phyloP scores from a whole-genome alignment of 192 early-diverging fungal species.

The Entophlyctis luteolus region DNA sequence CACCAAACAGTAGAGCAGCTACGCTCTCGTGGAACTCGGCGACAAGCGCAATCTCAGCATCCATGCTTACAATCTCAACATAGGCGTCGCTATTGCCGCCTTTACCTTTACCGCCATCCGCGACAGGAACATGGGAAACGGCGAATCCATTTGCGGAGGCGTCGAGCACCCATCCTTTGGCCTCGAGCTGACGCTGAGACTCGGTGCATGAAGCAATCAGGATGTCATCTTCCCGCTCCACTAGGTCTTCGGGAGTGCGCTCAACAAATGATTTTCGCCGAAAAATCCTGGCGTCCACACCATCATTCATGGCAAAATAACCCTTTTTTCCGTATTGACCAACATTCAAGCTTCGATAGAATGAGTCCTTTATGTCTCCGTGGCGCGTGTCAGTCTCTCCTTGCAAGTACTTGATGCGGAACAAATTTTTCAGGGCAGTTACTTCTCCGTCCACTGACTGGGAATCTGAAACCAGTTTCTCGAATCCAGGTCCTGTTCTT shows the following conservation, averaged over 20 bases:
- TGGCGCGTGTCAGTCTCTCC: background rate
- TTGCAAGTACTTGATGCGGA: constrained; percentile 1
- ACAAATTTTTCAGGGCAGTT: background rate
- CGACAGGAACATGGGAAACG: background rate
- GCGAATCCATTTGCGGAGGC: background rate
- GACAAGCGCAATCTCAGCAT: constrained; percentile 2
- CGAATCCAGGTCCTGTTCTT: background rate
- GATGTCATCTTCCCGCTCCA: background rate
- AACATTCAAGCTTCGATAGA: background rate
- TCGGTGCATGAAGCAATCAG: background rate
- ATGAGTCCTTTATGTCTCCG: background rate
- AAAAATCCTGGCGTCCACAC: no score
- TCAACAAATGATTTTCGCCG: no score
- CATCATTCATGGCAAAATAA: no score
- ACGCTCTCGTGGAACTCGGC: background rate
- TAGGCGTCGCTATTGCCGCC: background rate
- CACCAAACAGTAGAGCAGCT: constrained; percentile 12
- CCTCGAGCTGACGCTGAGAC: background rate
- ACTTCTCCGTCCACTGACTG: background rate
- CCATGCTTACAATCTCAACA: constrained; percentile 1
- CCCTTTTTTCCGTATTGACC: background rate
- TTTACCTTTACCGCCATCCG: constrained; percentile 14
- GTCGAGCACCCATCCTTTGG: background rate
- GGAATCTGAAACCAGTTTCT: background rate
- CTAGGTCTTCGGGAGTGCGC: no score